Evolutionary conservation across 2,329 filamentous ascomycete species (phyloP).

Genomic region (Penicillium frequentans): DNA sequence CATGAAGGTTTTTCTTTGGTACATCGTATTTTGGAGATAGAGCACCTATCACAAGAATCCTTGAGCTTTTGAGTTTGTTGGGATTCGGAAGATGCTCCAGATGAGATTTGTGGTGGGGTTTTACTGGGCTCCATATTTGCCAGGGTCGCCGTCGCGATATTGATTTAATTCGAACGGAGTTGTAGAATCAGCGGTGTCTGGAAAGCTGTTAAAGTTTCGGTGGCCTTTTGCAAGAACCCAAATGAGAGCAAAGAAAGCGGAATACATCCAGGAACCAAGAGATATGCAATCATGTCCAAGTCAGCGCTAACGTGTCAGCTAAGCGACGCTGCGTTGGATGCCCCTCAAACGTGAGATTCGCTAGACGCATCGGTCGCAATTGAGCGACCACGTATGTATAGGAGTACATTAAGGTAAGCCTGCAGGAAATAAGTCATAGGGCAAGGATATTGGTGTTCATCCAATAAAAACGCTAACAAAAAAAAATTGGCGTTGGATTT

Average conservation of each 20-base stretch:
- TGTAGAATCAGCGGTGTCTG: background rate
- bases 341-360: background rate
- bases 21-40: slow-evolving; percentile 19
- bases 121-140: background rate
- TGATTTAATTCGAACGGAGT: background rate
- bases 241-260: background rate
- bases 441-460: background rate
- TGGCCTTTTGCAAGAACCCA: background rate
- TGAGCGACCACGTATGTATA: background rate
- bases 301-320: background rate
- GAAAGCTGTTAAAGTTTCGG: background rate
- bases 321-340: background rate
- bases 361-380: background rate
- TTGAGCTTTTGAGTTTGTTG: background rate
- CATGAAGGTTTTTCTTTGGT: slow-evolving; percentile 18
- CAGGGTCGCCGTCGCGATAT: background rate
- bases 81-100: background rate
- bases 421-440: background rate
- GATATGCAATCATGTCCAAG: background rate
- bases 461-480: background rate
- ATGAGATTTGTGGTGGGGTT: background rate
- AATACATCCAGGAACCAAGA: background rate
- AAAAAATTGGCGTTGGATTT: background rate
- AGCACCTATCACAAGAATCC: slow-evolving; percentile 14
- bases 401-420: background rate